Percentiles rank a stretch among this genome's conserved stretches.
phyloP scores from a whole-genome alignment of 2,329 filamentous ascomycete genomes.

The Fusarium begoniae region DNA sequence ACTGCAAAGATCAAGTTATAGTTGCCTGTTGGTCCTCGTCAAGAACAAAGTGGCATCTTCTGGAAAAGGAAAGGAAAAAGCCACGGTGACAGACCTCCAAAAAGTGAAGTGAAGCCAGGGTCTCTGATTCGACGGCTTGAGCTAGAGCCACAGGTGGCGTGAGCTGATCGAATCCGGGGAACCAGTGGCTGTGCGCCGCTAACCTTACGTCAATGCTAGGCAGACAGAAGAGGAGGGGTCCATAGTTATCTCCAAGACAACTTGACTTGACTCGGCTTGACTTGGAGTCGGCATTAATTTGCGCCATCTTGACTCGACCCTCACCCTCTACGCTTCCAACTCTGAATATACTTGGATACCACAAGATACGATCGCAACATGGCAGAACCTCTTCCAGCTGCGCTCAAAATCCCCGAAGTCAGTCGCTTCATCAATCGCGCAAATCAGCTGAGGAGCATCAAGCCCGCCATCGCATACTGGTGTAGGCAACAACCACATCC shows the following conservation, averaged over 20 bases:
- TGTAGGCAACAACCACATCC: constrained; percentile 65
- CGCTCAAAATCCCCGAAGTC: constrained; percentile 81
- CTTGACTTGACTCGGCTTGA: background rate
- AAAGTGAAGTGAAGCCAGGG: constrained; percentile 29
- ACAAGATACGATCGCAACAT: constrained; percentile 56
- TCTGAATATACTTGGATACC: background rate
- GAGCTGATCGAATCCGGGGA: constrained; percentile 23
- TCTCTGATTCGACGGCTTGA: constrained; percentile 24
- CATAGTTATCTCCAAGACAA: constrained; percentile 20
- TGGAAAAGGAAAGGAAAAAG: constrained; percentile 42
- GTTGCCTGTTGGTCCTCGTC: constrained; percentile 10
- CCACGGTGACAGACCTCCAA: constrained; percentile 36
- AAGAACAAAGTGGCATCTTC: constrained; percentile 43
- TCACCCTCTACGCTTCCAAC: background rate
- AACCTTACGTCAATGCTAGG: constrained; percentile 29
- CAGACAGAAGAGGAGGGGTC: constrained; percentile 28
- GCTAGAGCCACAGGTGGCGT: constrained; percentile 41
- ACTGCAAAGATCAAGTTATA: constrained; percentile 9
- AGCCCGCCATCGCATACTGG: constrained; percentile 94
- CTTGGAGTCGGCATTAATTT: constrained; percentile 15
- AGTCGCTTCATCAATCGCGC: constrained; percentile 85
- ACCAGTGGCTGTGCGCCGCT: constrained; percentile 28
- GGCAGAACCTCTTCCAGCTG: constrained; percentile 61
- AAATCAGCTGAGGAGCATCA: constrained; percentile 82
- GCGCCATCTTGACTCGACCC: constrained; percentile 17